Conservation (phyloP, 129 eudicot genomes). For the Artemisia tridentata region DNA sequence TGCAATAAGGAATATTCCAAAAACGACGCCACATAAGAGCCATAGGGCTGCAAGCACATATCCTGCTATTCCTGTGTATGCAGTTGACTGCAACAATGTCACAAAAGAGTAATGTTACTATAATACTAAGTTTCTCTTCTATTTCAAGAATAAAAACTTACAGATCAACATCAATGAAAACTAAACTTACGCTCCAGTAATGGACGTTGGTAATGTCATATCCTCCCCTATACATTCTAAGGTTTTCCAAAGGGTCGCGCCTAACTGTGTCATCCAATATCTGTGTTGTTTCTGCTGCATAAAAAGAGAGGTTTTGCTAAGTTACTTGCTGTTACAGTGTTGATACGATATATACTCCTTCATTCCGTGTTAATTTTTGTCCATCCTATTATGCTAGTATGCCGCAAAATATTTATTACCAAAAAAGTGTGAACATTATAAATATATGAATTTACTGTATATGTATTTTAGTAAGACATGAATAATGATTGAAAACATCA, state of each 20-base stretch:
- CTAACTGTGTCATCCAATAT: slow-evolving; percentile 58
- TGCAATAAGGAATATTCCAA: slow-evolving; percentile 46
- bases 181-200: slow-evolving; percentile 85
- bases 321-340: neutral
- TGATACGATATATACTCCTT: neutral
- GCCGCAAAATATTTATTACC: no score
- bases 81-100: slow-evolving; percentile 66
- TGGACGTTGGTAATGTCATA: slow-evolving; percentile 74
- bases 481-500: no score
- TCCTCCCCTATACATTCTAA: slow-evolving; percentile 77
- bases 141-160: no score
- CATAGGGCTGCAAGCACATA: slow-evolving; percentile 63
- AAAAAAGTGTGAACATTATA: no score
- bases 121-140: neutral
- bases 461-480: no score
- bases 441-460: no score
- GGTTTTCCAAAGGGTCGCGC: slow-evolving; percentile 62
- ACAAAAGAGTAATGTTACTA: neutral
- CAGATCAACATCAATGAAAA: no score
- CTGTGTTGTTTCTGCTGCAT: slow-evolving; percentile 27
- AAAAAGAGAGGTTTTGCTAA: neutral
- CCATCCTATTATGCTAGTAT: no score
- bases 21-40: slow-evolving; percentile 62
- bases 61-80: slow-evolving; percentile 74
- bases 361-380: neutral